Base-by-base conservation (phyloP, 345 rosid species). In the Gossypium mustelinum region DNA sequence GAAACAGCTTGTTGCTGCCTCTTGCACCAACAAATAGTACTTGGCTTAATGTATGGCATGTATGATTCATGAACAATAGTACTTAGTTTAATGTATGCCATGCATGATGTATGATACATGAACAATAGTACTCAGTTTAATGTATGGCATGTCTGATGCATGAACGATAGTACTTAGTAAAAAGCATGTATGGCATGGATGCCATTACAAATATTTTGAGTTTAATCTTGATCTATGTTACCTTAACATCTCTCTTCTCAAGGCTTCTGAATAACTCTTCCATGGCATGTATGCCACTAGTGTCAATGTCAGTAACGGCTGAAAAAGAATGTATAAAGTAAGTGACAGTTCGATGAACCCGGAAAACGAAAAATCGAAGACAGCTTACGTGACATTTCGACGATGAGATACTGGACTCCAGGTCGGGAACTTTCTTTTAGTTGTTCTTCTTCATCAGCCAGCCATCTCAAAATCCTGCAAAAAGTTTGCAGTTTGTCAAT, bases 221-320 rank as follows among this genome's bases (percentile, higher is more conserved):
- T 10, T 48, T 48, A 11, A 2, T 34, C 41, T 52, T 45, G 17
- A 11, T 3, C n/a, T 24, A 17, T 47, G 41, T 72, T 80, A 89
- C 94, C 89, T 86, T 84, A 76, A 87, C 68, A 51, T 84, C 90
- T 76, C 88, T 81, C 83, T 89, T 90, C 74, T 78, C 79, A 43
- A 93, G 92, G 68, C 89, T 82, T 64, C 82, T 81, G 70, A 86
- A 75, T 55, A 93, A 65, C 75, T 93, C 97, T 83, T 93, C 90
- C 12, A 90, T 74, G 13, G 91, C 92, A 67, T 93, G 94, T 59
- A 90, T 93, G 34, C 98, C 97, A 14, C 97, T 90, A 2, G 97
- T 93, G 82, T 93, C 98, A 13, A 93, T 90, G 85, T 93, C 97
- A 18, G 90, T 90, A 18, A 93, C 93, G 72, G 98, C 95, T 84